Evolutionary conservation across 495 filamentous ascomycete genomes (phyloP).

Genomic region (Wilcoxina mikolae): DNA sequence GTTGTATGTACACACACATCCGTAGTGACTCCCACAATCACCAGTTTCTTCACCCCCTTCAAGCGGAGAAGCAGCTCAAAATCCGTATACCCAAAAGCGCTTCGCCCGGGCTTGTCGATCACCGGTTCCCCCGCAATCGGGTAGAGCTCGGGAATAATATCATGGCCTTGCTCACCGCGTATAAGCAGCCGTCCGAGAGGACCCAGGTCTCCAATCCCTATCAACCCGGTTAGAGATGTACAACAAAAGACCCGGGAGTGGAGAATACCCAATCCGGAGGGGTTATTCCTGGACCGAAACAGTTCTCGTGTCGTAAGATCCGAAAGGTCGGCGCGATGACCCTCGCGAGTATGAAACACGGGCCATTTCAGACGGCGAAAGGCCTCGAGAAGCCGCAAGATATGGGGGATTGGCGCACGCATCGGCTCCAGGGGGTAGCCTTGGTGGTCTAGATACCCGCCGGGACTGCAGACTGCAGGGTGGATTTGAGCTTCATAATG

Average conservation of each 20-base stretch:
- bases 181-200: conserved; percentile 50
- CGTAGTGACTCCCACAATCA: conserved; percentile 52
- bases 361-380: conserved; percentile 30
- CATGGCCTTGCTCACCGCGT: conserved; percentile 49
- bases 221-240: too few relatives aligned
- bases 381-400: conserved; percentile 17
- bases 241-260: too few relatives aligned
- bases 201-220: conserved; percentile 42
- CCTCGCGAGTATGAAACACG: conserved; percentile 51
- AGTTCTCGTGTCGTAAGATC: conserved; percentile 44
- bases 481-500: conserved; percentile 21
- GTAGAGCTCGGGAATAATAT: conserved; percentile 44
- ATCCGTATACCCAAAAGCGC: conserved; percentile 54
- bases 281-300: conserved; percentile 41
- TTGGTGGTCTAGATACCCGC: conserved; percentile 46
- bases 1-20: conserved; percentile 55
- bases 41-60: conserved; percentile 45
- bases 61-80: conserved; percentile 46
- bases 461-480: conserved; percentile 40
- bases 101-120: conserved; percentile 52
- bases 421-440: conserved; percentile 42
- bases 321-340: conserved; percentile 48
- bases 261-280: conserved; percentile 36
- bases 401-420: conserved; percentile 41
- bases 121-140: conserved; percentile 44